phyloP scores from a whole-genome alignment of 768 basidiomycete species.

The Clitopilus passeckerianus region DNA sequence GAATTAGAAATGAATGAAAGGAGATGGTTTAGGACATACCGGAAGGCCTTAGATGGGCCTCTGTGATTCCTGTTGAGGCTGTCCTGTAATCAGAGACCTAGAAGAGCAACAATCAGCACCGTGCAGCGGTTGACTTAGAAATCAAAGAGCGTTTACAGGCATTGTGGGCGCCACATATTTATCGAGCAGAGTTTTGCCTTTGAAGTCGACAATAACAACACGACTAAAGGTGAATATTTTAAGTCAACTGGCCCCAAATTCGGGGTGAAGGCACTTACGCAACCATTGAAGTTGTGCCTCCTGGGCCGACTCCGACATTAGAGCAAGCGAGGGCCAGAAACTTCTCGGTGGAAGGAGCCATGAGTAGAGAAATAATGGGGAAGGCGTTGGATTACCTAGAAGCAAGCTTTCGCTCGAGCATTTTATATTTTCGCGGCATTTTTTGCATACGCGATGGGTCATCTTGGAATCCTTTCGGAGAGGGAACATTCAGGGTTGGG shows the following conservation, averaged over 20 bases:
- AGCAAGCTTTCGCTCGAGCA: neutral
- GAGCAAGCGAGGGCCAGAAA: constrained; percentile 59
- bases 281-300: constrained; percentile 77
- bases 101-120: constrained; percentile 10
- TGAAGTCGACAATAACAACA: constrained; percentile 49
- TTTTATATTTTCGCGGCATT: constrained; percentile 2
- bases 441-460: neutral
- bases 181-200: constrained; percentile 56
- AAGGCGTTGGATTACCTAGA: neutral
- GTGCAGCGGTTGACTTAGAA: neutral
- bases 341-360: constrained; percentile 14
- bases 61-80: constrained; percentile 49
- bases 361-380: constrained; percentile 12
- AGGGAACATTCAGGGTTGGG: constrained; percentile 11
- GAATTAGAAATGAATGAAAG: neutral
- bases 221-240: constrained; percentile 22
- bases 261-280: constrained; percentile 46
- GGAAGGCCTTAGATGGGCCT: constrained; percentile 29
- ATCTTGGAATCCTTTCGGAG: neutral
- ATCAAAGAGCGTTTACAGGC: constrained; percentile 21
- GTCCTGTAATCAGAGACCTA: constrained; percentile 73
- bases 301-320: constrained; percentile 76
- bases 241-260: neutral
- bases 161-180: constrained; percentile 64
- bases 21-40: constrained; percentile 20